Base-by-base conservation (phyloP, 2,329 filamentous ascomycete genomes). In the Monosporascus ibericus region DNA sequence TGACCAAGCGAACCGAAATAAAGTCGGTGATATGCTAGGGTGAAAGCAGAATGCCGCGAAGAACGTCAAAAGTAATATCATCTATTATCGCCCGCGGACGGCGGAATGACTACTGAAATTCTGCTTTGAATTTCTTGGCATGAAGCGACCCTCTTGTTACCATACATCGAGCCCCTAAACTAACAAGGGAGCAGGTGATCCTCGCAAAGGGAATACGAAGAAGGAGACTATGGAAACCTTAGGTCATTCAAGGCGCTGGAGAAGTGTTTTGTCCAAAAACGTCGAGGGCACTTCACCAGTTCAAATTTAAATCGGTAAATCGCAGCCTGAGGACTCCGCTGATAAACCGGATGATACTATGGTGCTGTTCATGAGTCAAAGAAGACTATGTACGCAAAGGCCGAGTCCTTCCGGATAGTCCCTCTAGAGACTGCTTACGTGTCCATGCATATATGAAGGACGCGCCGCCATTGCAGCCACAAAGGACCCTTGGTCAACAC, bases 201-300 rank as follows among this genome's bases (percentile, higher is more conserved):
- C 67, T 86, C 18, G 80, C 81, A 1, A 86, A 86, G 57, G 75
- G 75, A 7, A 7, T 86, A 86, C 58, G 79, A 86, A 34, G 83
- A 86, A 63, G 78, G 81, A 38, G 80, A 81, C 0, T 76, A 77
- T 15, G 74, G 75, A 18, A 82, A 86, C 62, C 76, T 84, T 2
- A 79, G 84, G 60, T 77, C 78, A 1, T 85, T 84, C 67, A 85
- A 84, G 60, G 79, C 80, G 0, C 63, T 86, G 2, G 81, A 83
- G 58, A 76, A 78, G 55, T 82, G 78, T 3, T 83, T 85, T 55
- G 78, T 77, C 44, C 80, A 85, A 56, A 80, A 84, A 55, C 82
- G 85, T 63, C 74, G 80, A 0, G 82, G 82, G 0, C 74, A 76
- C 27, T 72, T 77, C 42, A 72, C 77, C n/a, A n/a, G n/a, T n/a